Evolutionary conservation across 2,329 filamentous ascomycete genomes (phyloP), one percentile per base, ranked within the genome.

Genomic region (Neophaeococcomyces aloes): DNA sequence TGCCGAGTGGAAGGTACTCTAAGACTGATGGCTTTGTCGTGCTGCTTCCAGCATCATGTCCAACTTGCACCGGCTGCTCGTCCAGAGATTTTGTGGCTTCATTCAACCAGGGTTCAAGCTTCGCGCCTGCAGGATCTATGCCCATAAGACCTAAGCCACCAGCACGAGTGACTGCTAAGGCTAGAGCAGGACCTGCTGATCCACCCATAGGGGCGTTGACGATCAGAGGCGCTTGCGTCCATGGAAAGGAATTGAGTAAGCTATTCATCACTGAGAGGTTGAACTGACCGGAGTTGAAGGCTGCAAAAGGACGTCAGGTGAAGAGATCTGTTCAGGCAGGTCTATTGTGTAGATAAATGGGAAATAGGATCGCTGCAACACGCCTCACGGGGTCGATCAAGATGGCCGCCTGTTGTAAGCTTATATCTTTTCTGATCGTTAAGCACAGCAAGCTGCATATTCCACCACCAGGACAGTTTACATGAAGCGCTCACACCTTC

Each of bases 141-240:
- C 78, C 79, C 14, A 76, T 66, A 51, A 86, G 66, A 4, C 66
- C 74, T 1, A 74, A 48, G 3, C 71, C 71, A 4, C 71, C 69
- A 27, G 75, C 72, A 52, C 62, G 62, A 2, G 74, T 78, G 13
- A 84, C 71, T 35, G 77, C 71, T 25, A 77, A 63, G 3, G 79
- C 77, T 2, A 86, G 69, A 0, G 57, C 68, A 48, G 58, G 71
- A 55, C 59, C 69, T 53, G 70, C 65, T 43, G 84, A 75, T 27
- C 78, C 67, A 35, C 79, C 74, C 82, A 86, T 86, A 0, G 83
- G 83, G 1, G 79, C 81, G 29, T 69, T 67, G 37, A 71, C 65
- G 27, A 86, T 69, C 17, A 83, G 60, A 4, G 79, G 79, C 2
- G 61, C 53, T 4, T 23, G 5, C 13, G 35, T 38, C 35, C 35